phyloP scores from a whole-genome alignment of 1,284 basidiomycete species.

The Somion occarium region DNA sequence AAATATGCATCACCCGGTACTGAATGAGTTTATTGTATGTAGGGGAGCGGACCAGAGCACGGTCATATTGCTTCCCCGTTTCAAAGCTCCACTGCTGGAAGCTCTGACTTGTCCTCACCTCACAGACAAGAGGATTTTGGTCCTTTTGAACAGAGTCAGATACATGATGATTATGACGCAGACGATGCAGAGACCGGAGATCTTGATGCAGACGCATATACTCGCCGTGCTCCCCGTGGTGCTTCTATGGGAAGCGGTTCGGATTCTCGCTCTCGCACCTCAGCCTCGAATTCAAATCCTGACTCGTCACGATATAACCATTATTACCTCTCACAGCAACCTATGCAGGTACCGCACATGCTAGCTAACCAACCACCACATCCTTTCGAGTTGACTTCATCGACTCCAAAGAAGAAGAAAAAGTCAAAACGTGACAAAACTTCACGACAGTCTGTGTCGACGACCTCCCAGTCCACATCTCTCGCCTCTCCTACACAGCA shows the following conservation, averaged over 20 bases:
- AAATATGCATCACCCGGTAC: slow-evolving; percentile 3
- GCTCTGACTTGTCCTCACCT: slow-evolving; percentile 17
- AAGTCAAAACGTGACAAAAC: slow-evolving; percentile 17
- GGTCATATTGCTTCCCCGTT: slow-evolving; percentile 11
- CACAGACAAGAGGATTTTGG: slow-evolving; percentile 31
- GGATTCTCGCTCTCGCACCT: slow-evolving; percentile 56
- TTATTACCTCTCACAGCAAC: slow-evolving; percentile 25
- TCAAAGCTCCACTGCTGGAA: slow-evolving; percentile 15
- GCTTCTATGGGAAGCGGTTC: slow-evolving; percentile 38
- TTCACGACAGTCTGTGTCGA: slow-evolving; percentile 25
- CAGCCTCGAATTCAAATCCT: slow-evolving; percentile 37
- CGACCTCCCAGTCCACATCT: slow-evolving; percentile 22
- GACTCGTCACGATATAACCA: slow-evolving; percentile 25
- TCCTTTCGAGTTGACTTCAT: slow-evolving; percentile 3
- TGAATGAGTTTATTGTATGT: slow-evolving; percentile 6
- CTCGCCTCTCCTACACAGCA: slow-evolving; percentile 19
- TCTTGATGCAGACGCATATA: slow-evolving; percentile 53
- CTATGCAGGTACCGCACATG: slow-evolving; percentile 5
- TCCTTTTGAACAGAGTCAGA: slow-evolving; percentile 27
- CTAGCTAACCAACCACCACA: slow-evolving; percentile 4
- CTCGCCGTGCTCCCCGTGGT: slow-evolving; percentile 29
- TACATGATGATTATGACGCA: slow-evolving; percentile 16
- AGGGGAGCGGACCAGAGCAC: slow-evolving; percentile 27
- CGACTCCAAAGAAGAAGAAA: slow-evolving; percentile 19
- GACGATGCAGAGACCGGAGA: slow-evolving; percentile 46